Base-by-base conservation (phyloP, 2,329 filamentous ascomycete genomes). In the Alternaria angustiovoidea region DNA sequence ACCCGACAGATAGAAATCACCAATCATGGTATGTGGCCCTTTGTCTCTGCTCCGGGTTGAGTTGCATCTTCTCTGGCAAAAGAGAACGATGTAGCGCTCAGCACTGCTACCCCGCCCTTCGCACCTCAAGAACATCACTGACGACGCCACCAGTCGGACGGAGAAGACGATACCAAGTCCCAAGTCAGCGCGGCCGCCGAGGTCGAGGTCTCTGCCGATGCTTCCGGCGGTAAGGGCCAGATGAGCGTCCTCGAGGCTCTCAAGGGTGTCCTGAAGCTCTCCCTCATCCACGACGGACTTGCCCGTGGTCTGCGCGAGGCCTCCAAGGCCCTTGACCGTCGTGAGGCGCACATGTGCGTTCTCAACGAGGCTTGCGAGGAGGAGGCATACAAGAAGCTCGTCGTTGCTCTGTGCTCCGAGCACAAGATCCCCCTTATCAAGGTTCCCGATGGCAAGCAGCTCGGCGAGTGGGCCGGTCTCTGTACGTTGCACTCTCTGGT, bases 371-470 rank as follows among this genome's bases (percentile, higher is more conserved):
- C 91, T 74, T 99, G 95, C 88, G 95, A 99, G 88, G 95, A 99
- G 89, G 95, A 99, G 86, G 94, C 95, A 74, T 99, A 99, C 89
- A 99, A 99, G 93, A 99, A 99, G 91, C 90, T 99, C 73, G 94
- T 99, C 78, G 92, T 98, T 75, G 95, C 95, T 67, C 91, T 99
- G 65, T 99, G 95, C 92, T 92, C 91, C 70, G 95, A 99, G 90
- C 95, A 99, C 88, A 97, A 97, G 90, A 99, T 99, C 79, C 95
- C 95, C 72, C 87, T 99, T 78, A 99, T 99, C 89, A 98, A 99
- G 92, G 95, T 99, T 70, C 94, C 94, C 75, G 95, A 99, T 84
- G 95, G 95, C 84, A 99, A 99, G 91, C 92, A 97, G 89, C 88
- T 99, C 78, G 95, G 95, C 87, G 95, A 99, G 88, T 99, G 95